Evolutionary conservation across 441 rosid genomes (phyloP), one percentile per base, ranked within the genome.

Genomic region (Brassica hybrid): DNA sequence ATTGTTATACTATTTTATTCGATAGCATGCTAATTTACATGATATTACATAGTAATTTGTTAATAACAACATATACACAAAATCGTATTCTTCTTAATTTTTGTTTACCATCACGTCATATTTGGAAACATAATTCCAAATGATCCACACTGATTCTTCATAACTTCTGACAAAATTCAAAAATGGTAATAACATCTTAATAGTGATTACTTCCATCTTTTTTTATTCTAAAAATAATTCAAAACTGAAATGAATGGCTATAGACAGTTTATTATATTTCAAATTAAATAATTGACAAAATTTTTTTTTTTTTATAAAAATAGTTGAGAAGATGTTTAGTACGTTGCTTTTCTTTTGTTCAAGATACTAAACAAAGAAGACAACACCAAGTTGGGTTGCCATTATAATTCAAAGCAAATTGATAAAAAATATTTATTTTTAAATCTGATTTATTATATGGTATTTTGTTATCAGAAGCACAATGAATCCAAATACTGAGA

Each of bases 381-480:
- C 57, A 50, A 50, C 57, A 6, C 19, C 57, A 50, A 50, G 18
- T 50, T 50, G 57, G 57, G 57, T 14, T 50, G 18, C 57, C 57
- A 14, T 50, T 50, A 50, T 50, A 50, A 50, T 14, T 50, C 19
- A 50, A 50, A 50, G 18, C 6, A 14, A n/a, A n/a, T 14, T 50
- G 19, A n/a, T 50, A n/a, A n/a, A n/a, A 50, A 50, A 48, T 43
- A 43, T 13, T 3, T 2, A 2, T 23, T 23, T 23, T 23, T 50
- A 50, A 50, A 50, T 8, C 57, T 50, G 57, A 50, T 50, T 50
- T 14, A 6, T 1, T 14, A 50, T 48, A 14, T 14, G 57, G 57
- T 48, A 48, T 48, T 48, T n/a, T 48, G 56, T 48, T n/a, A 48
- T n/a, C 56, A 48, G 56, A 48, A 48, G 56, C 56, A 48, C 56